Evolutionary conservation across 495 filamentous ascomycete genomes (phyloP).

Genomic region (Astrocystis sublimbata): DNA sequence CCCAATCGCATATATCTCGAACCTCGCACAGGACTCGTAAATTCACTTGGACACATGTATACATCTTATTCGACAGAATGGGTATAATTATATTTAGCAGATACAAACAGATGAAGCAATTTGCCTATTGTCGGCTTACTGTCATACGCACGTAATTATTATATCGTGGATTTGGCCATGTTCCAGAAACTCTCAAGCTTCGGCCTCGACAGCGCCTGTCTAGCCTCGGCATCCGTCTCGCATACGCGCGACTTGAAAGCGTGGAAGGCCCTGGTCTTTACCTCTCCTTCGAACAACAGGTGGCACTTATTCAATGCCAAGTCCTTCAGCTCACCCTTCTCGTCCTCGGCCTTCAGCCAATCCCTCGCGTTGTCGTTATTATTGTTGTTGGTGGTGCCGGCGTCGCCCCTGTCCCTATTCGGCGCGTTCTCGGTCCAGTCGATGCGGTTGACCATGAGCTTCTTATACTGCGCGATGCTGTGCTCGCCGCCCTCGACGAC

Average conservation of each 20-base stretch:
- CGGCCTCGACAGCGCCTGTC: conserved; percentile 70
- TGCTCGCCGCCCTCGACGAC: conserved; percentile 89
- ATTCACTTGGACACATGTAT: no score
- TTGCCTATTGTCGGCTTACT: not conserved
- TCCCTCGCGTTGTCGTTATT: conserved; percentile 63
- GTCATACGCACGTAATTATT: conserved; percentile 1
- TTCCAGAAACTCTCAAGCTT: conserved; percentile 98
- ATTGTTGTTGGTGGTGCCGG: no score
- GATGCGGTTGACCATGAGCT: conserved; percentile 88
- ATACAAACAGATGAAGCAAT: not conserved
- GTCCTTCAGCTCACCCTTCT: conserved; percentile 77
- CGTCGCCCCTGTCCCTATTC: conserved; percentile 59
- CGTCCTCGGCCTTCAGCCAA: conserved; percentile 78
- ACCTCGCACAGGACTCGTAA: no score
- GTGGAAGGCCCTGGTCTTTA: conserved; percentile 73
- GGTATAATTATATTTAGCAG: no score
- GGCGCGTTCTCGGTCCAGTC: conserved; percentile 89
- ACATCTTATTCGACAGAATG: no score
- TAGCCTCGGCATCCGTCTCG: conserved; percentile 85
- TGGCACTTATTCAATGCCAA: conserved; percentile 75
- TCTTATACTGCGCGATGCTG: conserved; percentile 74
- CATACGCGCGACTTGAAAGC: conserved; percentile 84
- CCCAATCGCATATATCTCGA: not conserved
- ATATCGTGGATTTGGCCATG: conserved; percentile 66
- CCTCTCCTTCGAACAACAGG: conserved; percentile 85